Conservation (phyloP, 139 green algal genomes). For the Choricystis sp. region DNA sequence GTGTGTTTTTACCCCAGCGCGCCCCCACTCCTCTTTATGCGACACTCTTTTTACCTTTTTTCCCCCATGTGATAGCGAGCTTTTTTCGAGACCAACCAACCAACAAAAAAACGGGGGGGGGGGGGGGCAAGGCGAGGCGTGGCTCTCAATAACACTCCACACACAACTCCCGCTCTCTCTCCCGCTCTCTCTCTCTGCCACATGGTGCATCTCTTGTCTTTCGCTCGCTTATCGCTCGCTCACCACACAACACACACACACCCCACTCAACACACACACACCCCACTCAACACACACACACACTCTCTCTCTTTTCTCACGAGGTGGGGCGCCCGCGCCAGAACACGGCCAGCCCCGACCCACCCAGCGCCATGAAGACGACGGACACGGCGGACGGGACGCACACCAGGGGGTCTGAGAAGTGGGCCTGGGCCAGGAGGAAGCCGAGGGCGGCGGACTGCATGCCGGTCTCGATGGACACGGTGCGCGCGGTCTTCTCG, state of each 20-base stretch:
- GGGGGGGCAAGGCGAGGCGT: too few species aligned
- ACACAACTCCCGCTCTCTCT: not conserved
- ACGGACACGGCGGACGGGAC: constrained; percentile 35
- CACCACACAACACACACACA: too few species aligned
- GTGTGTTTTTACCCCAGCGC: too few species aligned
- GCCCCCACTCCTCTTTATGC: too few species aligned
- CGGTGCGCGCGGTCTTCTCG: constrained; percentile 35
- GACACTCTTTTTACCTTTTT: too few species aligned
- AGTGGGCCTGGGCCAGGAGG: constrained; percentile 49
- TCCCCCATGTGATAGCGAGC: too few species aligned
- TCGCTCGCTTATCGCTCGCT: not conserved
- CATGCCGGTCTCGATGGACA: constrained; percentile 60
- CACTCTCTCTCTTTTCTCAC: not conserved
- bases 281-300: not conserved
- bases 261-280: not conserved
- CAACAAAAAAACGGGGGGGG: too few species aligned
- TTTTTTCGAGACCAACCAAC: too few species aligned
- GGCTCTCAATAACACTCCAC: too few species aligned
- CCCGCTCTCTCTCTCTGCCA: not conserved
- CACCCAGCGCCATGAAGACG: constrained; percentile 20
- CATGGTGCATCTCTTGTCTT: not conserved
- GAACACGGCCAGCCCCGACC: constrained; percentile 14
- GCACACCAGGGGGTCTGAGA: constrained; percentile 47
- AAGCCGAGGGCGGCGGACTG: constrained; percentile 57
- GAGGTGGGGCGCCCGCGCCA: constrained; percentile 5